These are phyloP conservation scores for Sarcomyxa edulis DNA, from an alignment of 768 basidiomycete species.

Conservation along the genomic window DNA sequence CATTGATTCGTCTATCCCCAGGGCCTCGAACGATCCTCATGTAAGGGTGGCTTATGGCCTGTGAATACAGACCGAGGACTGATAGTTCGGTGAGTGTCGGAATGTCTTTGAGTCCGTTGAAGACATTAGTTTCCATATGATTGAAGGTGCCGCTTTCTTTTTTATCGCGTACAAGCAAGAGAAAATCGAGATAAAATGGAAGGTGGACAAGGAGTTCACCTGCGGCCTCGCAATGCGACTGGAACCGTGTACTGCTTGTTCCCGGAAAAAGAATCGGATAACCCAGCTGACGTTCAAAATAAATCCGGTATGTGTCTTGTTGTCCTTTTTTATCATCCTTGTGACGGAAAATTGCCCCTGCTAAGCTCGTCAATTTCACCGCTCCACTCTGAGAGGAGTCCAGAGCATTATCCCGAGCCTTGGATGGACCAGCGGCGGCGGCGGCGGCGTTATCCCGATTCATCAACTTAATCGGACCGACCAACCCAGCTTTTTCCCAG, in stretches of 20 bases:
- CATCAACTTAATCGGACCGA: constrained; percentile 18
- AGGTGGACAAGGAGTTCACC: constrained; percentile 18
- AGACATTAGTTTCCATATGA: constrained; percentile 30
- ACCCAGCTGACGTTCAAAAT: constrained; percentile 16
- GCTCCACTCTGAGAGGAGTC: constrained; percentile 18
- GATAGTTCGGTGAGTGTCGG: constrained; percentile 24
- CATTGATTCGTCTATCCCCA: constrained; percentile 10
- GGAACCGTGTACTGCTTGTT: constrained; percentile 28
- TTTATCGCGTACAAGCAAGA: constrained; percentile 19
- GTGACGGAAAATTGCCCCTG: constrained; percentile 24
- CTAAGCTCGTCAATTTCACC: constrained; percentile 17
- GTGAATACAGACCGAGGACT: constrained; percentile 19
- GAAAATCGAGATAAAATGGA: constrained; percentile 16
- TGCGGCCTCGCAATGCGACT: constrained; percentile 24
- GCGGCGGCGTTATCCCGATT: constrained; percentile 23
- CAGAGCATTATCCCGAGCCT: constrained; percentile 8
- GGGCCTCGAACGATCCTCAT: constrained; percentile 16
- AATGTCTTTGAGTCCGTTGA: constrained; percentile 14
- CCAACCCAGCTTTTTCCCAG: constrained; percentile 15
- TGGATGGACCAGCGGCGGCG: constrained; percentile 4
- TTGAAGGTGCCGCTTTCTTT: constrained; percentile 21
- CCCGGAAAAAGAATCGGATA: constrained; percentile 22
- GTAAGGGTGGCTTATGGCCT: constrained; percentile 18
- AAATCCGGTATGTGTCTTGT: constrained; percentile 19
- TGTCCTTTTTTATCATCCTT: constrained; percentile 32